Conservation (phyloP, 257 asterid genomes). For the Solanum sejunctum region DNA sequence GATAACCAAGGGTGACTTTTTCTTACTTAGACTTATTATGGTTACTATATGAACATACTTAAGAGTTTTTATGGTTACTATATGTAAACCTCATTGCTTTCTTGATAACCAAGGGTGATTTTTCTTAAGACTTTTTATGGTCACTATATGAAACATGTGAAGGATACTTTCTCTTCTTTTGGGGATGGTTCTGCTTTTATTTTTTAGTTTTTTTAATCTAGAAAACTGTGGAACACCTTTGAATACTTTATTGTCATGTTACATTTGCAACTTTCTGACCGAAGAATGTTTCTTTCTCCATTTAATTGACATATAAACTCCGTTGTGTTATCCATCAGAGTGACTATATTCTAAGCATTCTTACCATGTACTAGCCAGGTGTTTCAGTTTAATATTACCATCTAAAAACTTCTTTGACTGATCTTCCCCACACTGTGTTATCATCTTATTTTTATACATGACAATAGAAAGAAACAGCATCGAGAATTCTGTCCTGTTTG, state of each 20-base stretch:
- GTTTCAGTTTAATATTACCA: neutral
- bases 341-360: neutral
- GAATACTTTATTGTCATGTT: neutral
- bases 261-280: neutral
- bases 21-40: neutral
- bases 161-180: neutral
- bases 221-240: neutral
- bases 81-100: constrained; percentile 70
- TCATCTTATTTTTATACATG: neutral
- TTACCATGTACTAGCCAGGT: neutral
- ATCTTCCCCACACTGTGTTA: neutral
- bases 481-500: neutral
- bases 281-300: constrained; percentile 10
- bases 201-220: neutral
- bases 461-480: neutral
- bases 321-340: neutral
- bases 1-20: constrained; percentile 69
- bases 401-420: neutral
- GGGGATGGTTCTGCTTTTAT: neutral
- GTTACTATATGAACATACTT: constrained; percentile 22
- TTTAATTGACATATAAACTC: neutral
- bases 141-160: neutral
- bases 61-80: no score
- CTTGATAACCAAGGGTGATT: constrained; percentile 78
- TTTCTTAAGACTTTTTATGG: neutral